Evolutionary conservation across 2,329 filamentous ascomycete species (phyloP).

Genomic region (Phyllosticta paracitricarpa): DNA sequence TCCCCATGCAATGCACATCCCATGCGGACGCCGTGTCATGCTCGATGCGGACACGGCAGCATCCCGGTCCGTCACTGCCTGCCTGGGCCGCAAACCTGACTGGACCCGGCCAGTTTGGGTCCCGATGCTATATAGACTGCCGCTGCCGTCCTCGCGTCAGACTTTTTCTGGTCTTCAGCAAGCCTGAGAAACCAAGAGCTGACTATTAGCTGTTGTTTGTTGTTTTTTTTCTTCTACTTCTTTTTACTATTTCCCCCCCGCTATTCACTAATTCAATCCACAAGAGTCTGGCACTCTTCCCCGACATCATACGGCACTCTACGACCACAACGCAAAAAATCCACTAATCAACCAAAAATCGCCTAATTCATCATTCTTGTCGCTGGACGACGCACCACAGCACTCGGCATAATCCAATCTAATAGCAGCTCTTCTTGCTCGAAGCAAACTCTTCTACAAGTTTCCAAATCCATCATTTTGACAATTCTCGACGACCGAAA

Average conservation of each 20-base stretch:
- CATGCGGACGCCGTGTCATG: constrained; percentile 2
- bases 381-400: constrained; percentile 29
- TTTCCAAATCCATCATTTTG: constrained; percentile 12
- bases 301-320: constrained; percentile 13
- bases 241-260: constrained; percentile 1
- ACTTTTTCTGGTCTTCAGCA: constrained; percentile 35
- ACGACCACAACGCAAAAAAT: constrained; percentile 12
- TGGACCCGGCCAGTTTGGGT: not conserved
- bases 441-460: constrained; percentile 11
- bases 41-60: constrained; percentile 5
- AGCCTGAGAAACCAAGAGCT: constrained; percentile 42
- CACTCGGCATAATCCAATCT: constrained; percentile 1
- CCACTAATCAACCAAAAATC: constrained; percentile 9
- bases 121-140: not conserved
- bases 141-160: not conserved
- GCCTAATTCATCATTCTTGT: constrained; percentile 20
- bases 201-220: constrained; percentile 32
- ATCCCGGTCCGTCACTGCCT: constrained; percentile 8
- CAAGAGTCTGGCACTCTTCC: constrained; percentile 15
- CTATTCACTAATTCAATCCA: constrained; percentile 7
- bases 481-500: constrained; percentile 21
- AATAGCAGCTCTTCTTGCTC: constrained; percentile 12
- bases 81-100: constrained; percentile 5
- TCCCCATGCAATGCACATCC: not conserved
- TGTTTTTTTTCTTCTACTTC: constrained; percentile 25